Evolutionary conservation across 2,329 filamentous ascomycete species (phyloP).

Genomic region (Aspergillus unguis): DNA sequence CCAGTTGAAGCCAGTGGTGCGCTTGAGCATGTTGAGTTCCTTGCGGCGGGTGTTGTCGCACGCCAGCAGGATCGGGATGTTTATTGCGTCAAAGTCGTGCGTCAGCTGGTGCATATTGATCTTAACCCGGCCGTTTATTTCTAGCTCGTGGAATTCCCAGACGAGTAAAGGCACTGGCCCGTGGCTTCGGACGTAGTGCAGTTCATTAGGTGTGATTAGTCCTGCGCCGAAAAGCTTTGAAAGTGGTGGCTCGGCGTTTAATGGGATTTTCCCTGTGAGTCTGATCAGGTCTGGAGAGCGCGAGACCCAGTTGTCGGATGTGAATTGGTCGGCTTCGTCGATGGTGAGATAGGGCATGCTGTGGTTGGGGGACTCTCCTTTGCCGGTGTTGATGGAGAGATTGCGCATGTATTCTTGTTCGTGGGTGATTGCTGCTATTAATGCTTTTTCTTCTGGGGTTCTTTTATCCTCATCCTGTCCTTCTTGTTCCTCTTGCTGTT

Average conservation of each 20-base stretch:
- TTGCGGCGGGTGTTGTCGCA: not conserved
- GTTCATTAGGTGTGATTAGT: conserved; percentile 58
- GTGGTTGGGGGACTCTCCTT: not conserved
- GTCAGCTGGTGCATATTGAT: conserved; percentile 61
- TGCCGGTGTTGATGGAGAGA: not conserved
- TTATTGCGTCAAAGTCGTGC: conserved; percentile 58
- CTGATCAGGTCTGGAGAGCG: conserved; percentile 13
- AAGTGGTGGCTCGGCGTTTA: conserved; percentile 62
- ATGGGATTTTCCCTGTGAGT: conserved; percentile 59
- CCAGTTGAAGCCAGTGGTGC: not conserved
- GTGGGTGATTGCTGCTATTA: not conserved
- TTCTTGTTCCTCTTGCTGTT: not conserved
- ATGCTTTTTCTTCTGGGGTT: not conserved
- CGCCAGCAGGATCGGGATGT: conserved; percentile 21
- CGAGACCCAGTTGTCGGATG: not conserved
- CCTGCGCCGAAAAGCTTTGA: conserved; percentile 30
- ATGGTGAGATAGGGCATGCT: not conserved
- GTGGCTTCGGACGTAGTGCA: conserved; percentile 70
- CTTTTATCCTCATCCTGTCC: not conserved
- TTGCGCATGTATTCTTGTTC: not conserved
- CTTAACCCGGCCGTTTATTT: conserved; percentile 46
- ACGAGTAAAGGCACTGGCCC: conserved; percentile 36
- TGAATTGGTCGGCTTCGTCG: not conserved
- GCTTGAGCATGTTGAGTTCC: not conserved
- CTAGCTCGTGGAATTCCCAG: conserved; percentile 64